phyloP scores from a whole-genome alignment of 148 eudicot genomes.

The Nyssa sinensis region DNA sequence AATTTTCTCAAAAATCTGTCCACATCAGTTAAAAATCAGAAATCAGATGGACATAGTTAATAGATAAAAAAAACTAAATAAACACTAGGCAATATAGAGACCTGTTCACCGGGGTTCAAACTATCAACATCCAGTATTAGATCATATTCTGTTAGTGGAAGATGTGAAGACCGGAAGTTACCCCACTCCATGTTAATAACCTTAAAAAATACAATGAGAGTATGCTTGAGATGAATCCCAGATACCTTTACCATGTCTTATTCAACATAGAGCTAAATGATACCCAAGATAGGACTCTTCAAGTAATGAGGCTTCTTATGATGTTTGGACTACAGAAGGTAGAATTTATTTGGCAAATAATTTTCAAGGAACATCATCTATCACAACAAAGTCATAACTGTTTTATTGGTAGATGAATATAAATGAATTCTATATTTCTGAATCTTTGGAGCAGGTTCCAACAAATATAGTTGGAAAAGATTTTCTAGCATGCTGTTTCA shows the following conservation, averaged over 20 bases:
- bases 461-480: too few relatives aligned
- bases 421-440: too few relatives aligned
- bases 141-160: constrained; percentile 80
- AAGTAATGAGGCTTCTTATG: too few relatives aligned
- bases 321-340: too few relatives aligned
- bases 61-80: background rate
- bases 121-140: constrained; percentile 66
- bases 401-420: too few relatives aligned
- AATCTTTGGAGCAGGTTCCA: too few relatives aligned
- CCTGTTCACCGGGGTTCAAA: constrained; percentile 93
- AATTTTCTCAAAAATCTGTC: constrained; percentile 88
- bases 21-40: background rate
- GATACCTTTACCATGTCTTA: background rate
- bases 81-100: constrained; percentile 11
- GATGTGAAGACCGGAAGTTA: constrained; percentile 75
- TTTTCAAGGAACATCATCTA: too few relatives aligned
- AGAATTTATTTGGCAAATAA: too few relatives aligned
- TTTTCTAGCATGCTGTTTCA: too few relatives aligned
- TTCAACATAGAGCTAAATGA: background rate
- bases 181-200: constrained; percentile 98
- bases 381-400: too few relatives aligned
- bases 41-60: constrained; percentile 1
- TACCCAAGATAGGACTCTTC: background rate
- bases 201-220: constrained; percentile 28
- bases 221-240: background rate